Base-by-base conservation (phyloP, 2,329 filamentous ascomycete species). In the Colletotrichum sp. region DNA sequence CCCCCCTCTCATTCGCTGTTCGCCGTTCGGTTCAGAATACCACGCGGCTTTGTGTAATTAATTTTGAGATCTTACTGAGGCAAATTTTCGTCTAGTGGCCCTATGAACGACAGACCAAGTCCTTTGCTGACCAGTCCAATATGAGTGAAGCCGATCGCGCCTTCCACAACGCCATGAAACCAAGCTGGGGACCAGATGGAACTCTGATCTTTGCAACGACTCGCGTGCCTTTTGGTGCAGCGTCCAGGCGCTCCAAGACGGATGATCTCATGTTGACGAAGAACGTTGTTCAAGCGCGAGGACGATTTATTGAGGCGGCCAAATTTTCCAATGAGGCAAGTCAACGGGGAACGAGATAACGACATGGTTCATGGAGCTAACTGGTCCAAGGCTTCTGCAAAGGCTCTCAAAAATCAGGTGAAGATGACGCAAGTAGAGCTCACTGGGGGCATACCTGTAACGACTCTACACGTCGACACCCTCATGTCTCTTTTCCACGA, bases 61-160 rank as follows among this genome's bases (percentile, higher is more conserved):
- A 78, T 71, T 74, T 77, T 76, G 79, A 78, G 70, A 77, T 79
- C 79, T 81, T 81, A 83, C 82, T 75, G 82, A 83, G 82, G 83
- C 88, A 90, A 88, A 55, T 65, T 25, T 64, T 65, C 22, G 34
- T 80, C 81, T 92, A 98, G 95, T 97, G 94, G 92, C 95, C 95
- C 68, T 97, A 97, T 87, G 91, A 94, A 84, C 95, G 95, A 87
- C 92, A 93, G 85, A 88, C 93, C 78, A 95, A 96, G 82, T 91
- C 91, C 52, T 90, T 92, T 80, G 87, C 91, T 78, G 88, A 94
- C 80, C 88, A 90, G 78, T 88, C 85, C 73, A 85, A 93, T 71
- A 89, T 96, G 88, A 89, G 89, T 79, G 88, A 90, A 62, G 85
- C 86, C 74, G 94, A 96, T 78, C 89, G 90, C 80, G 89, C 87